Base-by-base conservation (phyloP, 2,329 filamentous ascomycete genomes). In the Neophaeococcomyces mojaviensis region DNA sequence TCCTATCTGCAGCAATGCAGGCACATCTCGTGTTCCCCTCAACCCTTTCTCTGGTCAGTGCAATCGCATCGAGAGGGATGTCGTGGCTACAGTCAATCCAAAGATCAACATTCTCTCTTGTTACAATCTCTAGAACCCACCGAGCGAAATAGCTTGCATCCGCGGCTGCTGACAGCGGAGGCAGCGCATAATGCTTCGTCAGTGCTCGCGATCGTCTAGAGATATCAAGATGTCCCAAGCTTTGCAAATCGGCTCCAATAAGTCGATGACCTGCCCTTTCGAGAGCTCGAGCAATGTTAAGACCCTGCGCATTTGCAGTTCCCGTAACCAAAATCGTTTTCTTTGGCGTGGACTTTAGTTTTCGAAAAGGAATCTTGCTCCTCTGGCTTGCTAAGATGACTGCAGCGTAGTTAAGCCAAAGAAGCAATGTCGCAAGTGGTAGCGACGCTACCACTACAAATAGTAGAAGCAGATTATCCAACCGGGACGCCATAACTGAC, bases 1-100 rank as follows among this genome's bases (percentile, higher is more conserved):
- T 38, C 32, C 32, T 19, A 6, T 48, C 32, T 12, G 49, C 43
- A 34, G 46, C 46, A 38, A 57, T 49, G 24, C 1, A 86, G 66
- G 1, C 72, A 57, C 82, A 84, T 1, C 54, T 55, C 0, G 78
- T 81, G 24, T 71, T 66, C n/a, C 67, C 63, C 53, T 84, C 77
- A 16, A 86, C 65, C 2, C 70, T 65, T 44, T 82, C 73, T 50
- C 78, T 79, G 1, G 80, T 81, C 20, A 74, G 62, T 0, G 78
- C 82, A 59, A 88, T 83, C 54, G 84, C 77, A 12, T 81, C 62
- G 0, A 78, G 79, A 1, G 75, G 77, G 2, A 74, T 71, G 10
- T 82, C 77, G 16, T 78, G 79, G 0, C 82, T 86, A 57, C 83
- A 86, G 18, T 78, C 80, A 4, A 89, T 76, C 84, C 84, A 89